phyloP scores from a whole-genome alignment of 306 rosid species.

The Delonix regia region DNA sequence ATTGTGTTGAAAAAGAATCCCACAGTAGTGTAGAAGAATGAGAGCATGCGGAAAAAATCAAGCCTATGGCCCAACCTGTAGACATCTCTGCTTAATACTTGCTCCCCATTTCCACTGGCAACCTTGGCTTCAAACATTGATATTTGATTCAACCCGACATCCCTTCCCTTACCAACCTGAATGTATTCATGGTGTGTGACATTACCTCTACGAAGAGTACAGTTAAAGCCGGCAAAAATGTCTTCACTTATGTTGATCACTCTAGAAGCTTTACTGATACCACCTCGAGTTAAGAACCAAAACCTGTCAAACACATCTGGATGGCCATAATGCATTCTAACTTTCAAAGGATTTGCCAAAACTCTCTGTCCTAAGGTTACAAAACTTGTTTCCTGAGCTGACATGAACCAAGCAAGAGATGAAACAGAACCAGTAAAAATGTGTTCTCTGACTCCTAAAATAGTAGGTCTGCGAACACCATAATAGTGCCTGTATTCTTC shows the following conservation, averaged over 20 bases:
- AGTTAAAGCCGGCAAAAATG: slow-evolving; percentile 57
- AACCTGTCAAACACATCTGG: slow-evolving; percentile 60
- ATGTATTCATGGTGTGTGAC: slow-evolving; percentile 60
- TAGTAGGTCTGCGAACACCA: slow-evolving; percentile 53
- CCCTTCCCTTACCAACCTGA: slow-evolving; percentile 62
- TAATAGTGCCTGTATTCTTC: slow-evolving; percentile 47
- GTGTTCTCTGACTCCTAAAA: slow-evolving; percentile 56
- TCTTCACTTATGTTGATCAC: slow-evolving; percentile 62
- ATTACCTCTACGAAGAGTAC: slow-evolving; percentile 60
- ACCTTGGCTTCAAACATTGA: slow-evolving; percentile 64
- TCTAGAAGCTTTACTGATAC: slow-evolving; percentile 54
- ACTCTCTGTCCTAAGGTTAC: slow-evolving; percentile 61
- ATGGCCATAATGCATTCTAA: slow-evolving; percentile 61
- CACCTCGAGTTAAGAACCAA: slow-evolving; percentile 60
- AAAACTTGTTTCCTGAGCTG: slow-evolving; percentile 59
- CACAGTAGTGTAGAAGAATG: slow-evolving; percentile 57
- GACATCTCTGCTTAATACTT: slow-evolving; percentile 56
- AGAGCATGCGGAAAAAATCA: slow-evolving; percentile 60
- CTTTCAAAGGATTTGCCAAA: slow-evolving; percentile 60
- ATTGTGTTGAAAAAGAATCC: slow-evolving; percentile 59
- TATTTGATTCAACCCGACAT: slow-evolving; percentile 56
- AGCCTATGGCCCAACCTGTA: slow-evolving; percentile 58
- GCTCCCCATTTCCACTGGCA: slow-evolving; percentile 62
- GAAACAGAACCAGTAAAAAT: slow-evolving; percentile 59
- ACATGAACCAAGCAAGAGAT: slow-evolving; percentile 63